Evolutionary conservation across 805 yeast species (phyloP).

Genomic region (Candida bentonensis): DNA sequence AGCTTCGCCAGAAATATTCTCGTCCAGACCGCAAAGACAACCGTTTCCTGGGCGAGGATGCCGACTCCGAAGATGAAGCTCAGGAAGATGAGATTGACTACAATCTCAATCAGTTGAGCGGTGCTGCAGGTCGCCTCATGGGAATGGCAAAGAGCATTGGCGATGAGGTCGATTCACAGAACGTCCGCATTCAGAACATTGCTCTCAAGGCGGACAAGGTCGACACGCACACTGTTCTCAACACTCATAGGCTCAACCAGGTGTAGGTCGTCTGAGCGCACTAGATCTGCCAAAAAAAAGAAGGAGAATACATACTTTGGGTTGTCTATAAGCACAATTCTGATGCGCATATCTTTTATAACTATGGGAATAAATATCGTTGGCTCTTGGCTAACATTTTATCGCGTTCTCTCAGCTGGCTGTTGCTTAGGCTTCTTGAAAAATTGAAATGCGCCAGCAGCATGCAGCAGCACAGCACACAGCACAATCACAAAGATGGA

Average conservation of each 20-base stretch:
- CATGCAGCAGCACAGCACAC: not conserved
- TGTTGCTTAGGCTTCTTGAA: too few species aligned
- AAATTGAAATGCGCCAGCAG: too few species aligned
- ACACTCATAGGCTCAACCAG: not conserved
- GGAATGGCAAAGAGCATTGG: slow-evolving; percentile 60
- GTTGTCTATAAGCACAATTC: too few species aligned
- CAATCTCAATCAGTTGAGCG: slow-evolving; percentile 66
- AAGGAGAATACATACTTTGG: too few species aligned
- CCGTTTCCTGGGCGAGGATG: slow-evolving; percentile 31
- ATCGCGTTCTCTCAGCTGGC: too few species aligned
- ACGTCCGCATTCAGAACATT: slow-evolving; percentile 16
- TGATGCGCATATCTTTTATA: too few species aligned
- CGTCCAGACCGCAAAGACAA: slow-evolving; percentile 8
- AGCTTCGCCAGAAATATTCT: slow-evolving; percentile 20
- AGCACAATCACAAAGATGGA: not conserved
- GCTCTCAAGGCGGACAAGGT: not conserved
- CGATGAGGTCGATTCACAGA: slow-evolving; percentile 69
- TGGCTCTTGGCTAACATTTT: too few species aligned
- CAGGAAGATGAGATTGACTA: slow-evolving; percentile 77
- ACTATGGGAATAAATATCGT: too few species aligned
- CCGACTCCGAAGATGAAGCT: slow-evolving; percentile 85
- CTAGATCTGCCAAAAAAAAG: too few species aligned
- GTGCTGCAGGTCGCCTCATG: slow-evolving; percentile 55
- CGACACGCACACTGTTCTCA: not conserved
- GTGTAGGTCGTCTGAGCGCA: too few species aligned